Evolutionary conservation across 768 basidiomycete genomes (phyloP), one percentile per base, ranked within the genome.

Genomic region (Pisolithus albus): DNA sequence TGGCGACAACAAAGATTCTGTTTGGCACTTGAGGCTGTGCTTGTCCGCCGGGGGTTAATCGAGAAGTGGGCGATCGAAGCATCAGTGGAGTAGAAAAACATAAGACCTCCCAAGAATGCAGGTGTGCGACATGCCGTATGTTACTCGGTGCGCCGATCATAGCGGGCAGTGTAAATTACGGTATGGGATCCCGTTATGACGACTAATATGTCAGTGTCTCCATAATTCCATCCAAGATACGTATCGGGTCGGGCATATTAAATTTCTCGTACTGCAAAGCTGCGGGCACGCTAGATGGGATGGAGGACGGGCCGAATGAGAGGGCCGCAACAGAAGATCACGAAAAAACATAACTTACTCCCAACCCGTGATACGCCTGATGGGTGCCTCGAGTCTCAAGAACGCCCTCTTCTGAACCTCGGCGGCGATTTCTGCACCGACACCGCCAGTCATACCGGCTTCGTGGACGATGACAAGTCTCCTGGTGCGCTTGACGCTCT

Each of bases 201-300:
- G 6, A 41, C 40, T 47, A 90, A 65, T 84, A 95, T 24, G 75
- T 68, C 59, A 95, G 72, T 3, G 92, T 92, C 65, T 93, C 88
- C 45, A 94, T 75, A 10, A 94, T 71, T 21, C 83, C 87, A 61
- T 95, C 92, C 52, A 93, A 64, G 38, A 96, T 74, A 47, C 92
- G 78, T 56, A 97, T 74, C 2, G 86, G 75, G 63, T 96, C 93
- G 1, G 93, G 93, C 60, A 93, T 83, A 69, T 87, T 82, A 68
- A 96, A 95, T 69, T 90, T 93, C 72, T 97, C 93, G 60, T 81
- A 96, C 51, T 86, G 84, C 57, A 96, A 72, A 34, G 81, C 86
- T 21, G 83, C 83, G 2, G 92, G 92, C n/a, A 84, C 81, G 58
- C 90, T 93, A 46, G 42, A 41, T 49, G 16, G 47, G 8, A 19